Base-by-base conservation (phyloP, 345 rosid genomes). In the Erysimum cheiranthoides region DNA sequence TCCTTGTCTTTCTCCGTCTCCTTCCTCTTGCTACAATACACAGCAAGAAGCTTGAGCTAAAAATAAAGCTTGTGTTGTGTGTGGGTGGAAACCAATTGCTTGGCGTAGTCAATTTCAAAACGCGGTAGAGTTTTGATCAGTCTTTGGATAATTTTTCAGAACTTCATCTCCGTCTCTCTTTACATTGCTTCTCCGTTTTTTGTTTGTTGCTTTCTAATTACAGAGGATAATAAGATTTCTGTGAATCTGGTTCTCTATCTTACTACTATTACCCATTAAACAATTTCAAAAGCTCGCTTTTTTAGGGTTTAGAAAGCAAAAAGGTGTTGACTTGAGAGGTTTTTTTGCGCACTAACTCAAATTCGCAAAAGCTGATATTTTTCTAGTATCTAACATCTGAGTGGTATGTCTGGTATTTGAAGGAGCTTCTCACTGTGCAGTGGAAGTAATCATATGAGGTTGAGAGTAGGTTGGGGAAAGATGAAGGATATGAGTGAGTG, bases 371-470 rank as follows among this genome's bases (percentile, higher is more conserved):
- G 51, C 56, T 50, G 12, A 50, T 54, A 14, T 58, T 51, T 51
- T 59, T 50, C 2, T 12, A 43, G 66, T 34, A 49, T 13, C 8
- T 32, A 43, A 56, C 9, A 25, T 46, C 66, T 57, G 49, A 46
- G 59, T 66, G 77, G 46, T 34, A 2, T 46, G 21, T 53, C 32
- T 52, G 6, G 43, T 42, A 27, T 51, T 30, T 16, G 21, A 61
- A 21, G 70, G 64, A 73, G 67, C 17, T 47, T 47, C 45, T 7
- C 8, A n/a, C 16, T 34, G 14, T 70, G 65, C 34, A 43, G 58
- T 53, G 80, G 65, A 70, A 70, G 66, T 69, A 76, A 70, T 76
- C 71, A 76, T 76, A 43, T 76, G 75, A 45, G 36, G 27, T 34
- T 11, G 40, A 43, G 25, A 76, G 65, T 76, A 65, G 71, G 80